Percentiles rank a stretch among this genome's conserved stretches.
Evolutionary conservation across 1,139 yeast genomes (phyloP).

Genomic region (Yamadazyma siamensis): DNA sequence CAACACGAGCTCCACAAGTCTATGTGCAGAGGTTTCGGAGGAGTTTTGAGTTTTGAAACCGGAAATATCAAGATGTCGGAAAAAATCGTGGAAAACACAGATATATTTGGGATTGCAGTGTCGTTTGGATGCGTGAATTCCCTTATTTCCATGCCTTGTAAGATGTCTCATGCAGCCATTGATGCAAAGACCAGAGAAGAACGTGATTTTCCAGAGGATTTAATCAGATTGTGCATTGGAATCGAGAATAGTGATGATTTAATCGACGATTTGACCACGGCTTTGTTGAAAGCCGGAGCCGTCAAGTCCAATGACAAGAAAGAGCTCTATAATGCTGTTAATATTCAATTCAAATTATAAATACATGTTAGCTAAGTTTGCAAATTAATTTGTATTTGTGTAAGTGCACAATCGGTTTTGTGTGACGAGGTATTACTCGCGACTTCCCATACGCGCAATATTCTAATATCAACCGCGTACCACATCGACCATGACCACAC

Average conservation of each 20-base stretch:
- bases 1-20: constrained; percentile 75
- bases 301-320: constrained; percentile 42
- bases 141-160: constrained; percentile 86
- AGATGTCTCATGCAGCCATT: constrained; percentile 96
- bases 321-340: constrained; percentile 43
- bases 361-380: background rate
- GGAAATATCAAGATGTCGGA: constrained; percentile 68
- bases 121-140: constrained; percentile 95
- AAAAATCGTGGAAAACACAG: constrained; percentile 69
- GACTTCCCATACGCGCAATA: too few relatives aligned
- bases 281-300: constrained; percentile 66
- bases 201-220: constrained; percentile 87
- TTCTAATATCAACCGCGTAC: too few relatives aligned
- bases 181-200: constrained; percentile 83
- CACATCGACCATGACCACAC: too few relatives aligned
- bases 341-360: constrained; percentile 38
- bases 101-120: constrained; percentile 84
- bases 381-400: too few relatives aligned
- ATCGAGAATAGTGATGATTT: constrained; percentile 67
- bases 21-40: constrained; percentile 84
- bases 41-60: constrained; percentile 85
- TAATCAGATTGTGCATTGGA: constrained; percentile 85
- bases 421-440: too few relatives aligned
- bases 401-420: too few relatives aligned
- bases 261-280: constrained; percentile 69